phyloP scores from a whole-genome alignment of 2,329 filamentous ascomycete genomes.

The Hymenoscyphus infarciens region DNA sequence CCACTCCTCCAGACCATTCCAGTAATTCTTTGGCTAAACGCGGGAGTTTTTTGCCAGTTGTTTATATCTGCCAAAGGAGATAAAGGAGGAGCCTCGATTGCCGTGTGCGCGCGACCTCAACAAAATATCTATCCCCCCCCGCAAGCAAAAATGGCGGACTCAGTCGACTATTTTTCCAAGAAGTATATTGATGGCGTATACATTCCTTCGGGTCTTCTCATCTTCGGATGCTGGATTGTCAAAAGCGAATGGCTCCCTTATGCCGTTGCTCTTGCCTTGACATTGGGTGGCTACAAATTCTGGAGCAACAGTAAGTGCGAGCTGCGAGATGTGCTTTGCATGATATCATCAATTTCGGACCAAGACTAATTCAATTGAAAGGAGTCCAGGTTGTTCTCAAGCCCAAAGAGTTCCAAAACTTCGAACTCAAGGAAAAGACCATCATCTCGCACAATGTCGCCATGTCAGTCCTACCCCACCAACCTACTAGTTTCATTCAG shows the following conservation, averaged over 20 bases:
- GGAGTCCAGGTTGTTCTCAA: constrained; percentile 80
- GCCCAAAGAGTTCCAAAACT: constrained; percentile 84
- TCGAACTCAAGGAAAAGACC: constrained; percentile 91
- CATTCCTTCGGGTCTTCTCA: constrained; percentile 74
- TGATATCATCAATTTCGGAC: neutral
- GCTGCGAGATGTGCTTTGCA: neutral
- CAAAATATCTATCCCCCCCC: neutral
- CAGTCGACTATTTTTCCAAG: constrained; percentile 46
- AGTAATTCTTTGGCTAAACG: neutral
- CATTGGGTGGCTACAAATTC: constrained; percentile 69
- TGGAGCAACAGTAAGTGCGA: constrained; percentile 62
- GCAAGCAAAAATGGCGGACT: constrained; percentile 11
- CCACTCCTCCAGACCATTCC: neutral
- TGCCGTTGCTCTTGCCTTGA: constrained; percentile 62
- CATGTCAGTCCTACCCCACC: constrained; percentile 55
- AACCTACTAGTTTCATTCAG: constrained; percentile 7
- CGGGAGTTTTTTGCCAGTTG: neutral
- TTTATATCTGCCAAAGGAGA: neutral
- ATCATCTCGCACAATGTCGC: constrained; percentile 97
- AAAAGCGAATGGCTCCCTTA: constrained; percentile 75
- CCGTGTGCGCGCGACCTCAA: constrained; percentile 2
- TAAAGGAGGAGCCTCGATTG: neutral
- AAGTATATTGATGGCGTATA: constrained; percentile 77
- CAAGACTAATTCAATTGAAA: constrained; percentile 37
- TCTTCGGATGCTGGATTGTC: constrained; percentile 72